A percentile compares a stretch with the other conserved stretches of the same genome.
These are phyloP conservation scores for Russula ochroleuca DNA, from an alignment of 768 basidiomycete species.

Conservation along the genomic window DNA sequence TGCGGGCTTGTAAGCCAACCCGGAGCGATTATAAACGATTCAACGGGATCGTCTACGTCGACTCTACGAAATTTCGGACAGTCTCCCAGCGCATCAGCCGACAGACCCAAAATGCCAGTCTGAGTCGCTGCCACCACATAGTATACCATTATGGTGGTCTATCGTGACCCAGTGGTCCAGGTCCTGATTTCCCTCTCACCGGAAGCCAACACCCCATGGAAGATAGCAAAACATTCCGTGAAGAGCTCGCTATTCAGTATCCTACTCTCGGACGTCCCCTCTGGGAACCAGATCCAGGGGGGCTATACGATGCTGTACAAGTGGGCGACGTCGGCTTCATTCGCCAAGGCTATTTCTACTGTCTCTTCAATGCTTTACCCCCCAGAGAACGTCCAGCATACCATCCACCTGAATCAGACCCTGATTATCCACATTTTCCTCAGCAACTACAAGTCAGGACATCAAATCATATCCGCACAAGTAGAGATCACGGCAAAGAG, in stretches of 20 bases:
- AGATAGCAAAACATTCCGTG: not conserved
- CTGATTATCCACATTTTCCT: not conserved
- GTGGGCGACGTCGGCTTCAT: constrained; percentile 4
- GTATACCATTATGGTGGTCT: too few species aligned
- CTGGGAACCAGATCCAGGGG: not conserved
- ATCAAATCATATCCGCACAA: not conserved
- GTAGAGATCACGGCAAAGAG: not conserved
- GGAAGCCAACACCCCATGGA: too few species aligned
- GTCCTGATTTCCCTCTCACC: too few species aligned
- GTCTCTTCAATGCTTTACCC: not conserved
- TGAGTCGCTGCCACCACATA: too few species aligned
- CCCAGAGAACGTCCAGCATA: not conserved
- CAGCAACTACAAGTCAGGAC: not conserved
- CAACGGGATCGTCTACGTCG: too few species aligned
- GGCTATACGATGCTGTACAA: not conserved
- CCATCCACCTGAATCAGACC: not conserved
- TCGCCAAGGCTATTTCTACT: not conserved
- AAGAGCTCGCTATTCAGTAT: not conserved
- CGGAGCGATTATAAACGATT: too few species aligned
- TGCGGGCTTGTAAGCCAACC: too few species aligned
- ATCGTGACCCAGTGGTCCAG: too few species aligned
- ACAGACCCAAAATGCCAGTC: too few species aligned
- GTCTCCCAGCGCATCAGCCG: too few species aligned
- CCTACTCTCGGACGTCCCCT: not conserved
- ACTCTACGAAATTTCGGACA: too few species aligned